Evolutionary conservation across 1,284 basidiomycete genomes (phyloP).

Genomic region (Apiotrichum siamense): DNA sequence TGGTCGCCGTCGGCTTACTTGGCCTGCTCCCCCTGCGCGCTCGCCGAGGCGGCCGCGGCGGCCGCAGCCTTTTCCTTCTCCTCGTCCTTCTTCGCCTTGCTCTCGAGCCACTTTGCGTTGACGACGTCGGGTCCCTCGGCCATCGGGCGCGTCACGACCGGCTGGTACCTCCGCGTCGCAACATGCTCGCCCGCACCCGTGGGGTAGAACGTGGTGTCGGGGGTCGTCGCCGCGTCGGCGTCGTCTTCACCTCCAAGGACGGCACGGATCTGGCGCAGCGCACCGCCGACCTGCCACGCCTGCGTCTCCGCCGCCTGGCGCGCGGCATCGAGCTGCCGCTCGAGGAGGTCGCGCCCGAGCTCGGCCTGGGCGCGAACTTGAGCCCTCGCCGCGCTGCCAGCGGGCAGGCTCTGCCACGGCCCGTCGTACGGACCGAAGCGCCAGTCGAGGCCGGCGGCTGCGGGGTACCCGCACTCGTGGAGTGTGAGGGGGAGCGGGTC

Average conservation of each 20-base stretch:
- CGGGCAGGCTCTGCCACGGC: conserved; percentile 14
- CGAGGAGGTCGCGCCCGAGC: conserved; percentile 30
- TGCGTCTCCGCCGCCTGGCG: conserved; percentile 49
- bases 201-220: conserved; percentile 51
- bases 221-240: background rate
- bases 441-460: conserved; percentile 65
- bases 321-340: conserved; percentile 30
- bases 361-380: conserved; percentile 17
- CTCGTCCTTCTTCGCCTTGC: conserved; percentile 6
- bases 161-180: conserved; percentile 59
- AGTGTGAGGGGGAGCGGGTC: conserved; percentile 84
- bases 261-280: conserved; percentile 23
- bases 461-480: conserved; percentile 77
- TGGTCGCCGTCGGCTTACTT: too few species aligned
- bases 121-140: conserved; percentile 63
- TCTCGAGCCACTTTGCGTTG: conserved; percentile 67
- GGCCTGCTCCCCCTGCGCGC: too few species aligned
- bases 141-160: conserved; percentile 60
- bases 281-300: conserved; percentile 56
- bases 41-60: too few species aligned
- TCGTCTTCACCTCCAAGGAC: conserved; percentile 3
- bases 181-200: conserved; percentile 66
- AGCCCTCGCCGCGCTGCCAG: conserved; percentile 16
- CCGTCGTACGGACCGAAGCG: conserved; percentile 55
- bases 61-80: background rate